Evolutionary conservation across 352 stramenopile species (phyloP), one percentile per base, ranked within the genome.

Genomic region (Pythium phragmiticola): DNA sequence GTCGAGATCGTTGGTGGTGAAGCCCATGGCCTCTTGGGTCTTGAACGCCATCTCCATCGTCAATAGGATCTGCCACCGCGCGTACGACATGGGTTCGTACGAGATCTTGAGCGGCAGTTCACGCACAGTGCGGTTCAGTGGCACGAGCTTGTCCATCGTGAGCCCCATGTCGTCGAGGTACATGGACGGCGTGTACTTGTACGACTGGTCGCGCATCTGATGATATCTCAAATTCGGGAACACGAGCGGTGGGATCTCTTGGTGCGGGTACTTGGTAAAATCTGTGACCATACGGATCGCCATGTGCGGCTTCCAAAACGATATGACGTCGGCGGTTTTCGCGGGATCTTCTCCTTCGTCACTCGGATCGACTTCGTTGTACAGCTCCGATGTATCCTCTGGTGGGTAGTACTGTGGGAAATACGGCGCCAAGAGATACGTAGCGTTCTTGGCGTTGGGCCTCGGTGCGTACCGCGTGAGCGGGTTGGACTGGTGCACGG

Each of bases 221-320:
- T 88, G 77, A 63, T 82, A 89, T 19, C 76, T 71, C 23, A 91
- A 52, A 34, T 89, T 89, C 48, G 89, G 66, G 54, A 82, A 93
- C 63, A 91, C 84, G 41, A 91, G 63, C 0, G 78, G 63, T 0
- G 84, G 84, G 47, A 93, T 73, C 45, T 91, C 82, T 7, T 85
- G 72, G 43, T 88, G 70, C 26, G 84, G 84, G 53, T 86, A 93
- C 47, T 74, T 54, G 28, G 73, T 89, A 52, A 91, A 91, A 34
- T 88, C 82, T 2, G 82, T 91, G 53, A 93, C 84, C 16, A 93
- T 64, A 7, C 82, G 74, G 42, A 93, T 75, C 57, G 77, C 83
- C 66, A 80, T 86, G 28, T 81, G 75, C 33, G 84, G 77, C 50
- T 93, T 93, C 84, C 84, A 93, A 63, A 88, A 92, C 12, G 82